Conservation (phyloP, 1,139 yeast genomes). For the Yamadazyma sp. region DNA sequence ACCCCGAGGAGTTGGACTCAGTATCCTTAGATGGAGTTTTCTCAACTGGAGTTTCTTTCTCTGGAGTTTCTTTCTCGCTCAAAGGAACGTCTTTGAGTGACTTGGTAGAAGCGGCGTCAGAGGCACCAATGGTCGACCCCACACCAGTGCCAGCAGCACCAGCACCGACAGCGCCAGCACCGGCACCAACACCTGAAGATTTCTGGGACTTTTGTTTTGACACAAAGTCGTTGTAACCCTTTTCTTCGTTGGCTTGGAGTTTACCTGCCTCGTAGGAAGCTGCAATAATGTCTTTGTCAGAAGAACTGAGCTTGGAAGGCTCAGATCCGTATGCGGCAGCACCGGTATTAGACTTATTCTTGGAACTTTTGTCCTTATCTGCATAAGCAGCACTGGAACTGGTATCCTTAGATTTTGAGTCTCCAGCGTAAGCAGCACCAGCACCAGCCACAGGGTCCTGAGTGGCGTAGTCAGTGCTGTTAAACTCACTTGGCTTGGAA, state of each 20-base stretch:
- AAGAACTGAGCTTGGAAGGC: not conserved
- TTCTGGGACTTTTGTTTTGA: too few relatives aligned
- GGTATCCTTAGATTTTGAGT: too few relatives aligned
- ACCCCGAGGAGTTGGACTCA: not conserved
- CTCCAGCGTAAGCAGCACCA: too few relatives aligned
- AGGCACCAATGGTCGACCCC: not conserved
- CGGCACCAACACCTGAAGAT: too few relatives aligned
- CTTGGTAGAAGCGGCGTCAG: conserved; percentile 1
- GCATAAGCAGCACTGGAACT: too few relatives aligned
- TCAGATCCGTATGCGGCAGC: too few relatives aligned
- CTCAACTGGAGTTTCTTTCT: not conserved
- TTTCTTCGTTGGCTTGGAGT: conserved; percentile 11
- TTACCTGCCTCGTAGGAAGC: conserved; percentile 21
- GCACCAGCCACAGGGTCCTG: too few relatives aligned
- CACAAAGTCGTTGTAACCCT: not conserved
- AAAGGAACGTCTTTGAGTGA: not conserved
- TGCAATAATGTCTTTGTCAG: conserved; percentile 5
- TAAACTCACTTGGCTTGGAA: too few relatives aligned
- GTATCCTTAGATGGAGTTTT: not conserved
- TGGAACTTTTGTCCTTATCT: too few relatives aligned
- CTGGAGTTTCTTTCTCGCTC: conserved; percentile 3
- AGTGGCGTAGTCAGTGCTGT: too few relatives aligned
- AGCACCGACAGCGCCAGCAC: not conserved
- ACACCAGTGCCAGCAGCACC: conserved; percentile 4
- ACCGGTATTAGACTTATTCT: conserved; percentile 7